Evolutionary conservation across 2,329 filamentous ascomycete genomes (phyloP), one percentile per base, ranked within the genome.

Genomic region (Mycosphaerella sp.): DNA sequence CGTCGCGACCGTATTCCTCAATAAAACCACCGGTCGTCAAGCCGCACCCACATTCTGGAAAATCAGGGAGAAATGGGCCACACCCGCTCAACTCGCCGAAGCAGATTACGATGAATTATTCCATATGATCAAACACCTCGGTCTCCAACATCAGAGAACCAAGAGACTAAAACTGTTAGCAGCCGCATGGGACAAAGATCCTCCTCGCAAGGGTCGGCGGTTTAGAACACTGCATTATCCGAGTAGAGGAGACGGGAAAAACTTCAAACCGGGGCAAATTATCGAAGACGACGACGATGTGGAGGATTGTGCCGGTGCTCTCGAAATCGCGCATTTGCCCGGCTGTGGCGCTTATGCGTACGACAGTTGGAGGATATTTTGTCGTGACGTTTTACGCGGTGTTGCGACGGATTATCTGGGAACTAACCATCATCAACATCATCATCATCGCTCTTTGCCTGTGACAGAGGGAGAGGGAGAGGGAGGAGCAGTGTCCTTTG

Each of bases 321-420:
- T 89, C 83, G 90, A 96, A 64, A 86, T 95, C 53, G 89, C 85
- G 0, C 87, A 95, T 67, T 73, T 96, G 51, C 89, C 88, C 0
- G 83, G 87, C 48, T 67, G 78, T 49, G 87, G 89, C 13, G 76
- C 81, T 1, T 96, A 96, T 67, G 86, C 88, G 0, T 74, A 91
- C 43, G 90, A 96, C 68, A 90, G 86, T 64, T 96, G 89, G 87
- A 81, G 90, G 2, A 95, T 96, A 57, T 96, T 96, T 68, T 95
- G 89, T 66, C 81, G 90, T 1, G 90, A 96, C 66, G 75, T 78
- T 28, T 68, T 95, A 18, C 78, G 89, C 6, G 84, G 82, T 0
- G 68, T 82, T 14, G 81, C 84, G 1, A 66, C 70, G 8, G 80
- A 84, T 56, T 88, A 84, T 79, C 83, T 81, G 61, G 86, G 85